These are phyloP conservation scores for Pluteus cervinus DNA, from an alignment of 768 basidiomycete species.

Conservation along the genomic window DNA sequence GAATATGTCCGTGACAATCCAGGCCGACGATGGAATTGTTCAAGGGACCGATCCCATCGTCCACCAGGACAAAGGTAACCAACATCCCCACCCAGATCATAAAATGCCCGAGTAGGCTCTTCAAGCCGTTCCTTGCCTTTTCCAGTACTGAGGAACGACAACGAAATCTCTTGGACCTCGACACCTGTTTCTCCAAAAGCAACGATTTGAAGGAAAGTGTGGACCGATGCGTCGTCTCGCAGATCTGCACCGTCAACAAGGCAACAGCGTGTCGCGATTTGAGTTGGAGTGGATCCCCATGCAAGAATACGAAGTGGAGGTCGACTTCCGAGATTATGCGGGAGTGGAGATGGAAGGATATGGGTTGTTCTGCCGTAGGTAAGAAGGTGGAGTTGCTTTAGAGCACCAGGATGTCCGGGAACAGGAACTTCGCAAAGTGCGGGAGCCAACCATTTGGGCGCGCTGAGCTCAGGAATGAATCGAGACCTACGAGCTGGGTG, in stretches of 20 bases:
- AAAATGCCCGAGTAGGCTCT: conserved; percentile 39
- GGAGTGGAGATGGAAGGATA: conserved; percentile 62
- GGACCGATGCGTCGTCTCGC: conserved; percentile 14
- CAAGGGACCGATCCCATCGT: conserved; percentile 41
- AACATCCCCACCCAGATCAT: conserved; percentile 59
- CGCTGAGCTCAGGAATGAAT: too few relatives aligned
- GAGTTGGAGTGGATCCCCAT: conserved; percentile 56
- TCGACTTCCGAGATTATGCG: conserved; percentile 36
- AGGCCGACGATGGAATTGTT: conserved; percentile 23
- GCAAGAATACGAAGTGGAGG: conserved; percentile 48
- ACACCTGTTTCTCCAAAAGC: conserved; percentile 67
- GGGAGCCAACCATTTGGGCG: too few relatives aligned
- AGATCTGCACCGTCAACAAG: conserved; percentile 20
- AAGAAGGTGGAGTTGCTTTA: conserved; percentile 50
- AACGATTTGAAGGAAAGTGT: conserved; percentile 59
- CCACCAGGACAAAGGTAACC: conserved; percentile 52
- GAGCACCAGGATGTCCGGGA: conserved; percentile 20
- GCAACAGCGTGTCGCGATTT: conserved; percentile 48
- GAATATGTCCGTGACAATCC: conserved; percentile 39
- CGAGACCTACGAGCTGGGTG: too few relatives aligned
- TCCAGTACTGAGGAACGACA: conserved; percentile 41
- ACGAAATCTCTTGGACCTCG: conserved; percentile 64
- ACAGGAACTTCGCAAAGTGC: too few relatives aligned
- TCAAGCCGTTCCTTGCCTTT: conserved; percentile 44
- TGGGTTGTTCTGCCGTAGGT: conserved; percentile 69